A percentile compares a stretch with the other conserved stretches of the same genome.
These are phyloP conservation scores for Ceratonia siliqua DNA, from an alignment of 306 rosid species.

Conservation along the genomic window DNA sequence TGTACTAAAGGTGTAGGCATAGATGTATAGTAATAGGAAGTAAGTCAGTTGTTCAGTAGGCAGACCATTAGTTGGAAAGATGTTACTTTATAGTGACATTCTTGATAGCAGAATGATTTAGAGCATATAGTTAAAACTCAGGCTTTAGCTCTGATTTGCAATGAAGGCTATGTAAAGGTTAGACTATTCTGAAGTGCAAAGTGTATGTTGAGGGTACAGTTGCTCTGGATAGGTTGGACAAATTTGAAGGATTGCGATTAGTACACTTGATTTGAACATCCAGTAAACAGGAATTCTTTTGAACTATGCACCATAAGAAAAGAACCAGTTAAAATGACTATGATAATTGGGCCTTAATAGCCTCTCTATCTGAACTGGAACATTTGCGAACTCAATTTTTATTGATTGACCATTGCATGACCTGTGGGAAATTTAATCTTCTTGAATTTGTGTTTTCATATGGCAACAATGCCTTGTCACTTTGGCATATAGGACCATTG, in stretches of 20 bases:
- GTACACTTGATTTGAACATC: not conserved
- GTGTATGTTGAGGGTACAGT: not conserved
- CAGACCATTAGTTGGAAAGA: not conserved
- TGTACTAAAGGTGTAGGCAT: constrained; percentile 19
- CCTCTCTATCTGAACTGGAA: not conserved
- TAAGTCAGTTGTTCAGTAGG: constrained; percentile 2
- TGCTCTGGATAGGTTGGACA: not conserved
- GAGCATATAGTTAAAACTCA: not conserved
- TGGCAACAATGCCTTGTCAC: not conserved
- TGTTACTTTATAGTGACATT: not conserved
- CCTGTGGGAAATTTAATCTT: not conserved
- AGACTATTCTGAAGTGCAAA: not conserved
- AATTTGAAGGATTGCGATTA: not conserved
- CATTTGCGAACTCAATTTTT: not conserved
- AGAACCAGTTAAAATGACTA: not conserved
- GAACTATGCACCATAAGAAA: not conserved
- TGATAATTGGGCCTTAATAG: not conserved
- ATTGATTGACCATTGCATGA: not conserved
- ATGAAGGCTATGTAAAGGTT: not conserved
- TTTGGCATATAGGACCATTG: constrained; percentile 12
- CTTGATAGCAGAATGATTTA: not conserved
- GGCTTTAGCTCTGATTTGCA: not conserved
- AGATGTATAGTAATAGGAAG: constrained; percentile 13
- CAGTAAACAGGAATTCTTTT: not conserved
- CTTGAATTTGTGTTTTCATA: not conserved